Evolutionary conservation across 2,329 filamentous ascomycete species (phyloP).

Genomic region (Sporothrix euskadiensis): DNA sequence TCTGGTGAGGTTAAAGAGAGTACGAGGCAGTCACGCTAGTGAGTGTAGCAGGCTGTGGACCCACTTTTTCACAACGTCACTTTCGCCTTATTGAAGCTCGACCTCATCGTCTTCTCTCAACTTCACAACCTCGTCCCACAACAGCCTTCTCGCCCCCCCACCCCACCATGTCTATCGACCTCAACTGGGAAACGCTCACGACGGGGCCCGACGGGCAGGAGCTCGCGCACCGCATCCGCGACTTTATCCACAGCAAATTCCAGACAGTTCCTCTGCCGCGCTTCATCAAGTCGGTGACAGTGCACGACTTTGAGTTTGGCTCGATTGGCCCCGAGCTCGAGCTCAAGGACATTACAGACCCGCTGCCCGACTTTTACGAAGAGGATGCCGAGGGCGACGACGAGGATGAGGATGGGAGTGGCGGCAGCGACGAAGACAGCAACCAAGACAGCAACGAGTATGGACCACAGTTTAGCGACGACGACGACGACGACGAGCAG

Average conservation of each 20-base stretch:
- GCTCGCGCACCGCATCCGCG: constrained; percentile 81
- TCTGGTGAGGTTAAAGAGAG: neutral
- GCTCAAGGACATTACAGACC: constrained; percentile 95
- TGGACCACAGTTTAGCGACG: constrained; percentile 25
- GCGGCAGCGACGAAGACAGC: constrained; percentile 40
- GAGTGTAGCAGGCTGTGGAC: neutral
- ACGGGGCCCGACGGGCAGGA: constrained; percentile 82
- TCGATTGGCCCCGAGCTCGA: constrained; percentile 78
- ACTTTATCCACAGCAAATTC: constrained; percentile 94
- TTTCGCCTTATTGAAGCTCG: neutral
- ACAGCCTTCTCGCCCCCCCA: neutral
- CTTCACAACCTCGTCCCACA: neutral
- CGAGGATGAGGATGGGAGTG: constrained; percentile 45
- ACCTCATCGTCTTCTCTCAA: neutral
- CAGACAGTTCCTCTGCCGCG: constrained; percentile 87
- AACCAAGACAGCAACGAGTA: constrained; percentile 36
- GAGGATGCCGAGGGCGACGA: constrained; percentile 63
- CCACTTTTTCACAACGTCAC: constrained; percentile 20
- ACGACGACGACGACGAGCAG: constrained; percentile 39
- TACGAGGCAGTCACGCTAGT: neutral
- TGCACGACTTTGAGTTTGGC: constrained; percentile 93
- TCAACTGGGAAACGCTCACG: constrained; percentile 93
- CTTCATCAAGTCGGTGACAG: constrained; percentile 94
- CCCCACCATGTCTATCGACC: constrained; percentile 83
- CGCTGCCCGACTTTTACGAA: constrained; percentile 94